These are phyloP conservation scores for Ambrosia artemisiifolia DNA, from an alignment of 129 eudicot species.

Conservation along the genomic window DNA sequence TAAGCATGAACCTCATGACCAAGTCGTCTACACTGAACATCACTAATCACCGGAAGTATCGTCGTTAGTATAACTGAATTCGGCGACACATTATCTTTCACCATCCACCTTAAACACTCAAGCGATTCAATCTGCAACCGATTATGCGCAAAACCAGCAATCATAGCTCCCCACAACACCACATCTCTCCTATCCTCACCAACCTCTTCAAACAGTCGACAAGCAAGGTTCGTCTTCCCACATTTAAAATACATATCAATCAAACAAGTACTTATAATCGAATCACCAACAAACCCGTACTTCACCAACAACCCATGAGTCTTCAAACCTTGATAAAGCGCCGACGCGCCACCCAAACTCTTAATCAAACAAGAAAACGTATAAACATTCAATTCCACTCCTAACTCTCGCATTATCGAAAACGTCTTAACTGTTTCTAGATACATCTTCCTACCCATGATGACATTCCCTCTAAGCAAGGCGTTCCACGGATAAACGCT, in stretches of 20 bases:
- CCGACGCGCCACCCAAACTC: slow-evolving; percentile 73
- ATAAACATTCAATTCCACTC: slow-evolving; percentile 78
- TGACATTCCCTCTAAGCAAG: slow-evolving; percentile 76
- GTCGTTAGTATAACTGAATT: slow-evolving; percentile 65
- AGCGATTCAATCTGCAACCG: slow-evolving; percentile 57
- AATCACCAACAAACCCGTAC: slow-evolving; percentile 57
- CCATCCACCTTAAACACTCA: slow-evolving; percentile 69
- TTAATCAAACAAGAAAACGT: slow-evolving; percentile 82
- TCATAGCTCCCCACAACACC: slow-evolving; percentile 85
- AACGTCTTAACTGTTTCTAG: slow-evolving; percentile 39
- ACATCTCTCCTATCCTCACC: slow-evolving; percentile 56
- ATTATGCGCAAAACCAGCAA: slow-evolving; percentile 83
- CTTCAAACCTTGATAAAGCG: slow-evolving; percentile 69
- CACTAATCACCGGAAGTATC: slow-evolving; percentile 68
- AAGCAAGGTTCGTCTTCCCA: slow-evolving; percentile 63
- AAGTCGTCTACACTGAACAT: slow-evolving; percentile 41
- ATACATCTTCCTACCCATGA: slow-evolving; percentile 57
- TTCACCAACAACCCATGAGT: slow-evolving; percentile 70
- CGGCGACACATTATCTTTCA: slow-evolving; percentile 36
- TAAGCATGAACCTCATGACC: slow-evolving; percentile 79
- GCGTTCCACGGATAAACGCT: slow-evolving; percentile 90
- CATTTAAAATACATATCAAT: slow-evolving; percentile 93
- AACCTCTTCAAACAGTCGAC: slow-evolving; percentile 56
- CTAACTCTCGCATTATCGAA: slow-evolving; percentile 58
- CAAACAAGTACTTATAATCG: slow-evolving; percentile 60